phyloP scores from a whole-genome alignment of 345 rosid species.

The Reutealis trisperma region DNA sequence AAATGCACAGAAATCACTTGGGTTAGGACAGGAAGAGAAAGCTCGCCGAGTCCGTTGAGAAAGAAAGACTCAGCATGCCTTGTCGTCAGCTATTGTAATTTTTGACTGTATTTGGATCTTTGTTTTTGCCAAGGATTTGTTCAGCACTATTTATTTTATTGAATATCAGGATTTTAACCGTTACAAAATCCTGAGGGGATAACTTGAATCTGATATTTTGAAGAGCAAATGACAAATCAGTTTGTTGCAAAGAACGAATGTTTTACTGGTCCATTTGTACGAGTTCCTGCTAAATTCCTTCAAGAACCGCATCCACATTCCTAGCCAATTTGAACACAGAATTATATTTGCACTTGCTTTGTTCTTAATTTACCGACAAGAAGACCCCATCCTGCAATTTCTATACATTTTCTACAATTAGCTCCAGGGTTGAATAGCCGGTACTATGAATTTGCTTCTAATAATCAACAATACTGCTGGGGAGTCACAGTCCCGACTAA shows the following conservation, averaged over 20 bases:
- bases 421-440: too few relatives aligned
- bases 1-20: slow-evolving; percentile 88
- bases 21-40: slow-evolving; percentile 93
- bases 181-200: background rate
- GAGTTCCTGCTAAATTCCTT: too few relatives aligned
- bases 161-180: background rate
- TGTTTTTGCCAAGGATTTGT: slow-evolving; percentile 1
- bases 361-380: too few relatives aligned
- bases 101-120: background rate
- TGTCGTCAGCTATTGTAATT: background rate
- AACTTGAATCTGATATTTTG: background rate
- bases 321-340: too few relatives aligned
- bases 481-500: too few relatives aligned
- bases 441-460: background rate
- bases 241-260: background rate
- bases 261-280: background rate
- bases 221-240: background rate
- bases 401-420: too few relatives aligned
- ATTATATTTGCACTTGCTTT: too few relatives aligned
- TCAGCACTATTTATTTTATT: background rate
- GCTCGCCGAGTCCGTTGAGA: slow-evolving; percentile 67
- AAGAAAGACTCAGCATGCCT: background rate
- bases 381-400: too few relatives aligned
- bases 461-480: too few relatives aligned
- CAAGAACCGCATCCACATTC: too few relatives aligned